Evolutionary conservation across 441 rosid genomes (phyloP), one percentile per base, ranked within the genome.

Genomic region (Jatropha multifida): DNA sequence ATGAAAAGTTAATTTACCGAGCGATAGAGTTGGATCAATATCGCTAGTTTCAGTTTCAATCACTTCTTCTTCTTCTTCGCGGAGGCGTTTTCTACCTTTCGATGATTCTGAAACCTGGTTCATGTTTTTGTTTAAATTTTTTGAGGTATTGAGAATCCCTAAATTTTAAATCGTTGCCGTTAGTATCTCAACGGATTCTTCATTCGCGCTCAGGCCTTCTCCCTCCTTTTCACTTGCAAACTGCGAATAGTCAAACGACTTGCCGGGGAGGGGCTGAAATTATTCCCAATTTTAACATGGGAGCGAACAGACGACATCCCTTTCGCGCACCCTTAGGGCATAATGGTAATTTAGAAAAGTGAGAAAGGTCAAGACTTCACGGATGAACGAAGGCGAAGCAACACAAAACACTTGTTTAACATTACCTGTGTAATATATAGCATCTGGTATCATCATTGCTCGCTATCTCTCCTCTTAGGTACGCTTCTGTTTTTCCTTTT

Each of bases 61-160:
- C 69, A 61, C 77, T 69, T 80, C 82, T 58, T 78, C 75, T 64
- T 79, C 79, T 41, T 80, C 80, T 23, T 67, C 69, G 68, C 89
- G 78, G 63, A 46, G 80, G 77, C 90, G 89, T 75, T 90, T 88
- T 73, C 71, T 78, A 26, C 83, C 75, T 78, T 62, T 80, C 12
- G 80, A 64, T 12, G 82, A 71, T 54, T 56, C 74, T 27, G 74
- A 59, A 74, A 23, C 27, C 46, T 61, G 58, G 32, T 26, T 27
- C 79, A 66, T 79, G 11, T 18, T 41, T 11, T 11, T 13, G 9
- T 1, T 49, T 51, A 32, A 20, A 26, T 0, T 17, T 3, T 41
- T 67, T 40, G 62, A 54, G 27, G 17, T 8, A 26, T 10, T 18
- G 0, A 18, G 17, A 38, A 76, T 5, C 60, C 79, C 75, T n/a